Base-by-base conservation (phyloP, 2,329 filamentous ascomycete species). In the Aspergillus jensenii region DNA sequence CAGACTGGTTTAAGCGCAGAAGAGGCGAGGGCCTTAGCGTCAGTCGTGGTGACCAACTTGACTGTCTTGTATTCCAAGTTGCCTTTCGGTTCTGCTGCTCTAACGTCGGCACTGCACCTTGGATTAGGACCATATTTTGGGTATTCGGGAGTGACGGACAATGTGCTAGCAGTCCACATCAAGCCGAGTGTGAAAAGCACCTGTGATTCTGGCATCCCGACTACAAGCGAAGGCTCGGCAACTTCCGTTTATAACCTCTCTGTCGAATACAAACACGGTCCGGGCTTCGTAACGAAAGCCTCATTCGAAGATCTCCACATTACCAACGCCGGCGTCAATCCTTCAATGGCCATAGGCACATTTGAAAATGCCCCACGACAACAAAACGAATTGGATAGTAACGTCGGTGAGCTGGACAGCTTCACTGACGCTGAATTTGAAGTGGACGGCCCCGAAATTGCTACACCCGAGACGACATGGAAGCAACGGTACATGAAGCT, bases 401-500 rank as follows among this genome's bases (percentile, higher is more conserved):
- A 47, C 40, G 41, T 62, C 25, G 56, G 58, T 3, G 62, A 66
- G 5, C 19, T 65, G 12, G 60, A 69, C 43, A 61, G 65, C 44
- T 12, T 64, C 7, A 65, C 64, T n/a, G 69, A 69, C 35, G 62
- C 67, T 33, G 72, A 73, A 35, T 62, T 64, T 14, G 67, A 71
- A 14, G 62, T 70, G 9, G 70, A 73, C 15, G 61, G 64, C 19
- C 40, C 62, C 6, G 65, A 68, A 3, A 54, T 60, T 19, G 39
- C 60, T 19, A 54, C 58, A 6, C 65, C 71, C 2, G 70, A 73
- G 25, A 63, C 63, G 17, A 73, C 68, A 7, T 77, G 75, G 75
- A 77, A 75, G 55, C 73, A 76, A 49, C 69, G 73, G 9, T 77
- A 76, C 51, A 52, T 73, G 59, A 72, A 69, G 33, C 64, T 77